These are phyloP conservation scores for Heliamphora exappendiculata DNA, from an alignment of 148 eudicot species.

Conservation along the genomic window DNA sequence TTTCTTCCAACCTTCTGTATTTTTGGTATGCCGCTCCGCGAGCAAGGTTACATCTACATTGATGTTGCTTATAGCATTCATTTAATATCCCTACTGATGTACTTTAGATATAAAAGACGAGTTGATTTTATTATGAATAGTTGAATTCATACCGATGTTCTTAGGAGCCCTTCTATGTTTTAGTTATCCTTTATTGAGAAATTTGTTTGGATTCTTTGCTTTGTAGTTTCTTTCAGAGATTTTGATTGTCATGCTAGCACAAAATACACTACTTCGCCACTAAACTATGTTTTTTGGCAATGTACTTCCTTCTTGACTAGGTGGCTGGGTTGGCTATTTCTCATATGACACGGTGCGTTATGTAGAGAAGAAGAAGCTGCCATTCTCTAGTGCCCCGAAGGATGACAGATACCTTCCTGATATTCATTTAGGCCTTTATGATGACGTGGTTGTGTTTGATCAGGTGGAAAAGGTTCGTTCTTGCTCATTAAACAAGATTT, in stretches of 20 bases:
- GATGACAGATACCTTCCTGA: slow-evolving; percentile 98
- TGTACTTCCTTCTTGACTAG: slow-evolving; percentile 31
- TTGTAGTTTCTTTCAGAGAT: not conserved
- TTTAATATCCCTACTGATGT: not conserved
- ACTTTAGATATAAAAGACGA: not conserved
- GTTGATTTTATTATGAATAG: not conserved
- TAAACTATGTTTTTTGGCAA: slow-evolving; percentile 9
- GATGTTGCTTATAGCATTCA: not conserved
- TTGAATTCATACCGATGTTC: not conserved
- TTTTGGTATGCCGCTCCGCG: too few species aligned
- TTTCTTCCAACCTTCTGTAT: too few species aligned
- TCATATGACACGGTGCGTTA: slow-evolving; percentile 96
- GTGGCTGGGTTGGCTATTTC: slow-evolving; percentile 99
- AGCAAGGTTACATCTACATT: not conserved
- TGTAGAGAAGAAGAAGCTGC: slow-evolving; percentile 91
- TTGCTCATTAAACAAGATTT: not conserved
- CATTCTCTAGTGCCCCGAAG: slow-evolving; percentile 71
- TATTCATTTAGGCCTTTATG: slow-evolving; percentile 87
- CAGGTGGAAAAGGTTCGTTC: slow-evolving; percentile 80
- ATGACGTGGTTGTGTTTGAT: slow-evolving; percentile 93
- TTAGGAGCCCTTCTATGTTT: not conserved
- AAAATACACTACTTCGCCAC: not conserved
- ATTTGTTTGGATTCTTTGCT: not conserved
- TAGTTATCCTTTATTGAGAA: not conserved
- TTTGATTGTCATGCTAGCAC: not conserved